phyloP scores from a whole-genome alignment of 306 rosid genomes.

The Begonia loranthoides region DNA sequence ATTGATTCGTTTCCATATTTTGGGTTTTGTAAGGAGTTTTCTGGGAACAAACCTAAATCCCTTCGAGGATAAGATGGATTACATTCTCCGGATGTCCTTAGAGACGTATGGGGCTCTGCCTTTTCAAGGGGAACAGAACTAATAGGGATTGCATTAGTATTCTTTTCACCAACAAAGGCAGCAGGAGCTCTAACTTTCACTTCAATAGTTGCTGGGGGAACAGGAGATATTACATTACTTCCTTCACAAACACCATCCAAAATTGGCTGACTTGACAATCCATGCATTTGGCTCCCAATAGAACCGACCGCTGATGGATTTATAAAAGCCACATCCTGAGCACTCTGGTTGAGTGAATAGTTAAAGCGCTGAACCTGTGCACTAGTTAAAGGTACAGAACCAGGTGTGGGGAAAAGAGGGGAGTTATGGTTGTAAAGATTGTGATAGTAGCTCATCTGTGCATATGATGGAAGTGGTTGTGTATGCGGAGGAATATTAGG shows the following conservation, averaged over 20 bases:
- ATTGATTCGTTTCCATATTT: slow-evolving; percentile 25
- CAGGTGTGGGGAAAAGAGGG: slow-evolving; percentile 24
- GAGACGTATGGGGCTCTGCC: slow-evolving; percentile 28
- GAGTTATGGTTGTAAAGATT: slow-evolving; percentile 28
- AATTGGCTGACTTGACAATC: slow-evolving; percentile 28
- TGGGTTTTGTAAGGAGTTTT: slow-evolving; percentile 18
- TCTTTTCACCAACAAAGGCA: slow-evolving; percentile 25
- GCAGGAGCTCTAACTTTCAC: slow-evolving; percentile 37
- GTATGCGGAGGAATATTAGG: slow-evolving; percentile 44
- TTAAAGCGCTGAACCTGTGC: slow-evolving; percentile 55
- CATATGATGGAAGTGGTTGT: slow-evolving; percentile 47
- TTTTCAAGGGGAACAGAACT: slow-evolving; percentile 24
- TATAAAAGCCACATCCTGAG: slow-evolving; percentile 31
- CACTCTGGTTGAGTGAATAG: slow-evolving; percentile 43
- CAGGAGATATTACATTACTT: slow-evolving; percentile 20
- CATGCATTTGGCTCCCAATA: slow-evolving; percentile 26
- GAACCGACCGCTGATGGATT: slow-evolving; percentile 30
- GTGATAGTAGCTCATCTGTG: slow-evolving; percentile 28
- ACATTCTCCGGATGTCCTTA: slow-evolving; percentile 23
- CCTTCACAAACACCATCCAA: slow-evolving; percentile 36
- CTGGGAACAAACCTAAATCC: slow-evolving; percentile 17
- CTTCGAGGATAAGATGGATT: slow-evolving; percentile 23
- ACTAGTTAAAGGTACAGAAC: slow-evolving; percentile 47
- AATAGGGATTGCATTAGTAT: slow-evolving; percentile 22
- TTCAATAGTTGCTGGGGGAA: slow-evolving; percentile 22